Conservation (phyloP, 805 yeast species). For the Candida vaughaniae region DNA sequence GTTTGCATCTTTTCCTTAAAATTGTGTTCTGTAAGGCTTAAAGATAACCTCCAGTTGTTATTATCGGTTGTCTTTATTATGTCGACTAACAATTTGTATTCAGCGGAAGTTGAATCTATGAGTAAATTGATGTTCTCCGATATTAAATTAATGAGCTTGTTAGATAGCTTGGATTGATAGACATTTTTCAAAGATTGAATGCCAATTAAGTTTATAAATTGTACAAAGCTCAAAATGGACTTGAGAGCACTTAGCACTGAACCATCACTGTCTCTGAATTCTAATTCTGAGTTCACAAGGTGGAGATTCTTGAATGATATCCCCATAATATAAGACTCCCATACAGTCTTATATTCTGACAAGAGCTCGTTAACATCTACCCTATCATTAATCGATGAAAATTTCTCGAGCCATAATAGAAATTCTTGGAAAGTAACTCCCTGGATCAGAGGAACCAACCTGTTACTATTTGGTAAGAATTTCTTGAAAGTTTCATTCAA, state of each 20-base stretch:
- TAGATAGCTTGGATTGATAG: slow-evolving; percentile 25
- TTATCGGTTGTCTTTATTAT: slow-evolving; percentile 10
- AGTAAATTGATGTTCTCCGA: slow-evolving; percentile 28
- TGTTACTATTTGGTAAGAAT: slow-evolving; percentile 20
- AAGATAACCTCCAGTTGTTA: slow-evolving; percentile 25
- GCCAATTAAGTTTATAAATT: slow-evolving; percentile 27
- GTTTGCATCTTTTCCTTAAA: slow-evolving; percentile 24
- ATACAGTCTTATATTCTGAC: slow-evolving; percentile 11
- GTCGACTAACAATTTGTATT: slow-evolving; percentile 13
- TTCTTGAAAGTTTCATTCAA: slow-evolving; percentile 17
- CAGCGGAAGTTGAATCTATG: slow-evolving; percentile 16
- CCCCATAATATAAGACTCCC: slow-evolving; percentile 11
- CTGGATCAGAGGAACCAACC: slow-evolving; percentile 8
- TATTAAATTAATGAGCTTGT: slow-evolving; percentile 24
- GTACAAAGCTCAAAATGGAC: slow-evolving; percentile 26
- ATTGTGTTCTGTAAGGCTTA: slow-evolving; percentile 16
- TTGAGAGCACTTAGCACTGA: slow-evolving; percentile 11
- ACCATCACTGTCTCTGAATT: slow-evolving; percentile 4
- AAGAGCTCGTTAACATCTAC: slow-evolving; percentile 10
- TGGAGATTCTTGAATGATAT: slow-evolving; percentile 2
- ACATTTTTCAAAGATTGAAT: slow-evolving; percentile 22
- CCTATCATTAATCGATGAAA: slow-evolving; percentile 9
- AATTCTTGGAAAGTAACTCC: slow-evolving; percentile 14
- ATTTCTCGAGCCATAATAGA: slow-evolving; percentile 6
- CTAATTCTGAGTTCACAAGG: not conserved